Evolutionary conservation across 305 asterid genomes (phyloP), one percentile per base, ranked within the genome.

Genomic region (Fraxinus dipetala): DNA sequence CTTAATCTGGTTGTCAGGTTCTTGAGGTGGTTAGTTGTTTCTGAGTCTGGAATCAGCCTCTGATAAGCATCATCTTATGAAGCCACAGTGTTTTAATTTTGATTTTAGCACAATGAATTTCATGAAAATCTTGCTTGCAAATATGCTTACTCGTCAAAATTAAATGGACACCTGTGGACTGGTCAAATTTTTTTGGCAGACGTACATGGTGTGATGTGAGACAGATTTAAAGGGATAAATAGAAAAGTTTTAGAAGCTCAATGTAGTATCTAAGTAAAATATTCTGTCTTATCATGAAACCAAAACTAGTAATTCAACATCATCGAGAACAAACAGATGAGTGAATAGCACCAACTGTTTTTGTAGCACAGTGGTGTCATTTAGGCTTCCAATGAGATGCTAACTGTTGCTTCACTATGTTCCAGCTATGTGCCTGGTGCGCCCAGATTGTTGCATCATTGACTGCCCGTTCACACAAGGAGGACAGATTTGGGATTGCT

Each of bases 401-500:
- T 74, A 20, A 51, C 45, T 34, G 59, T 78, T 65, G 22, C 30
- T n/a, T 56, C 40, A 40, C 14, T 59, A 59, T 79, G 43, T 83
- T 81, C 91, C 96, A 96, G 98, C 88, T 90, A 26, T 92, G 91
- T 80, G 89, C 89, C 34, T 94, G 99, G 98, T 90, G 95, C 88
- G 97, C 97, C 18, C 91, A 93, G 31, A 90, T 86, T 76, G 87
- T 91, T 63, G 87, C 98, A 84, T 93, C 97, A 28, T 81, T 94
- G 88, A 96, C 98, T 22, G 86, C 95, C 76, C 86, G 91, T 77
- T 96, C 99, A 9, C 97, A 82, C 67, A 96, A 89, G 86, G 99
- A 94, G 90, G 99, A 96, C 84, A 86, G 90, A 65, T 94, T 88
- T 80, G 99, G 99, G 6, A 94, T 93, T 76, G 98, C 97, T 78